Evolutionary conservation across 352 stramenopile genomes (phyloP), one percentile per base, ranked within the genome.

Genomic region (Albugo candida): DNA sequence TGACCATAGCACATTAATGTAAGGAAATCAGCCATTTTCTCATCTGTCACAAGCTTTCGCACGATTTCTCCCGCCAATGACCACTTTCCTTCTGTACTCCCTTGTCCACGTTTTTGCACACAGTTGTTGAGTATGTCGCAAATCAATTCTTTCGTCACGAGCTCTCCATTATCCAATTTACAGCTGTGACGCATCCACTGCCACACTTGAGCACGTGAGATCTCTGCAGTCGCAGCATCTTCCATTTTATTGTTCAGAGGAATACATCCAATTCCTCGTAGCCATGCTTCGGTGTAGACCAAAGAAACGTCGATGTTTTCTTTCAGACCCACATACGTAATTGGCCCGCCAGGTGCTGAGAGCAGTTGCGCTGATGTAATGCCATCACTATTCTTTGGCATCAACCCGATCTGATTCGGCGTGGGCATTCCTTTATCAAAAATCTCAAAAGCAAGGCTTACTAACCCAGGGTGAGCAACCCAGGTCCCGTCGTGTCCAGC

Each of bases 401-500:
- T 60, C 48, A 58, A 67, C 43, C 63, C 63, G 46, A 94, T 95
- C 69, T 97, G 92, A 64, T 97, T 96, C 0, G 84, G 65, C 40
- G 68, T 62, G 18, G 67, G 69, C 89, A 97, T 97, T 54, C 92
- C 67, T 53, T 93, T 70, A 66, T 95, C 87, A 69, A 97, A 97
- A 14, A 94, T 83, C 37, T 92, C 71, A 55, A 92, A 67, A 13
- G 92, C 92, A 34, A 97, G 75, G 52, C 75, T 66, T 35, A 97
- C 88, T 36, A 97, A 79, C 8, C 83, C 92, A 17, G 92, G 92
- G 65, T 97, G 92, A 4, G 92, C 92, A 10, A 97, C 92, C 92
- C 92, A 97, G 48, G 89, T 97, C 44, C 92, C 92, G 56, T 97
- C 92, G 67, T 97, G 92, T 41, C 92, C 92, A n/a, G 77, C 77